Base-by-base conservation (phyloP, 83 land plant species). In the Larix sibirica region DNA sequence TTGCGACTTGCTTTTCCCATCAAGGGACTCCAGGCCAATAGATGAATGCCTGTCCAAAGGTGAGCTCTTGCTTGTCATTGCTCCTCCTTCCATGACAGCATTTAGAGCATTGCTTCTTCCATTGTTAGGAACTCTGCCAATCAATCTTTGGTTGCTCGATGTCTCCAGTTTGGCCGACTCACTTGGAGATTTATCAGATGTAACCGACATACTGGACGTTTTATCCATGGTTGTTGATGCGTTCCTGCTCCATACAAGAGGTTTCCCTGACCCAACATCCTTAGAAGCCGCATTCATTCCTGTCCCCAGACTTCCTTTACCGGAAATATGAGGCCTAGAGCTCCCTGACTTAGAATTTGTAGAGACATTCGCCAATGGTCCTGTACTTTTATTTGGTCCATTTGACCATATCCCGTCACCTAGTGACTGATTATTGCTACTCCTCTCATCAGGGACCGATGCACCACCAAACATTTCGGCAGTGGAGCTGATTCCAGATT, bases 361-460 rank as follows among this genome's bases (percentile, higher is more conserved):
- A 54, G 59, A 54, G 59, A 13, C 47, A 21, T 42, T 73, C 9
- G 77, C n/a, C 54, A 73, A 21, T 44, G 54, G 77, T 42, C 56
- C 50, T 7, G 14, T 20, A 73, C 77, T 73, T n/a, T 73, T 73
- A 73, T 50, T 73, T 24, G 24, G 70, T 10, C 58, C 50, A 44
- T 73, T 73, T 73, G 77, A 42, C 3, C 6, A 73, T 73, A n/a
- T n/a, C 1, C 42, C 14, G 77, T 50, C 77, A 42, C 77, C 8
- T 21, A 8, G 18, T 38, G 76, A 28, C 38, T 36, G 74, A 31
- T 70, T 31, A 59, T 78, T 78, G 40, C 80, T 78, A 20, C 80
- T 78, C 80, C 80, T 56, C 40, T 78, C 80, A 33, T 17, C 20
- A 4, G 42, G 74, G 13, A 14, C 18, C 13, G 74, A 38, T 17